Base-by-base conservation (phyloP, 179 eudicot genomes). In the Beta lomatogona region DNA sequence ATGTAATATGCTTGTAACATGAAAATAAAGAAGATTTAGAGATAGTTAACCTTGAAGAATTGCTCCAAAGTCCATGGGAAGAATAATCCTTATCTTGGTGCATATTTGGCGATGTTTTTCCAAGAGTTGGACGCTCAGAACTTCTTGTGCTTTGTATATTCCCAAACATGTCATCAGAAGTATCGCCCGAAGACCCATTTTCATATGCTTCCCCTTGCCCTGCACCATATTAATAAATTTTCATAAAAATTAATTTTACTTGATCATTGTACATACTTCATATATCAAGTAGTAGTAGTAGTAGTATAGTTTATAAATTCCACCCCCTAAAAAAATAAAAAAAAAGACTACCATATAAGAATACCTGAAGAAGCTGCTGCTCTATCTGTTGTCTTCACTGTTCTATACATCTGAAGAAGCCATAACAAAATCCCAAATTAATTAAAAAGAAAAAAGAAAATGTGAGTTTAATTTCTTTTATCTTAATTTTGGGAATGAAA, bases 311-410 rank as follows among this genome's bases (percentile, higher is more conserved):
- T 36, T 36, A 36, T 36, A 36, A 4, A n/a, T 11, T 1, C 64
- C 2, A 14, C 19, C 7, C n/a, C 2, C 19, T 12, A 59, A 45
- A n/a, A 9, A n/a, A 3, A n/a, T n/a, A n/a, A n/a, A 70, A 19
- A 6, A 46, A 15, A 8, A 15, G 4, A 22, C 4, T 28, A 36
- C 3, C 41, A 36, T 36, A 3, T 36, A 36, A 36, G 41, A 5
- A 36, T 82, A 95, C 98, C 98, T 82, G 97, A 88, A 77, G 93
- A 86, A 83, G 91, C 93, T 63, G 94, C 90, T 52, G 97, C 91
- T 83, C 93, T 88, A 86, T 92, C 98, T n/a, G 98, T 95, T 41
- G 97, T 92, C 84, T 95, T 95, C 73, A 95, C 95, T 12, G 98
- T 95, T 71, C 98, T 86, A 88, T 86, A 88, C 90, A 88, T 88